A percentile compares a stretch with the other conserved stretches of the same genome.
Conservation (phyloP, 352 stramenopile species). For the Phytopythium sindhum region DNA sequence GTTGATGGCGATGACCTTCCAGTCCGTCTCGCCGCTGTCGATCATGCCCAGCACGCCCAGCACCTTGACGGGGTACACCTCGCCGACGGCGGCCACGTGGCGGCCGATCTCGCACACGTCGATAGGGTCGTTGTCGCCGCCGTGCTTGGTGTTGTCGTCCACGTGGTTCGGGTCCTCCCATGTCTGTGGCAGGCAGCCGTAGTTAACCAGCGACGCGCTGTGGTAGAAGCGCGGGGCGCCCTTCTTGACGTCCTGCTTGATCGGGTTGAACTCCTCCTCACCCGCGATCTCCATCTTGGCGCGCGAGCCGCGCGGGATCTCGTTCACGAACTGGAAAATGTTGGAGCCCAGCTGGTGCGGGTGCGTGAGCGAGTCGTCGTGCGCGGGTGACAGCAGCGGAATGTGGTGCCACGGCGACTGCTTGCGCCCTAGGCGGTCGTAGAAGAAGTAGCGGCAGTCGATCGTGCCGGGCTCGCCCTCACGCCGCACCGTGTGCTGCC, state of each 20-base stretch:
- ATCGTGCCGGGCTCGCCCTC: conserved; percentile 58
- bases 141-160: conserved; percentile 89
- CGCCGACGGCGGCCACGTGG: conserved; percentile 84
- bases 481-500: conserved; percentile 63
- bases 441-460: conserved; percentile 84
- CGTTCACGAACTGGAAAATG: conserved; percentile 92
- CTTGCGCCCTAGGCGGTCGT: conserved; percentile 64
- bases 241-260: conserved; percentile 98
- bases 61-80: conserved; percentile 96
- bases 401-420: conserved; percentile 94
- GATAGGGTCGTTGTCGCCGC: conserved; percentile 98
- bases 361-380: conserved; percentile 23
- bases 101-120: conserved; percentile 98
- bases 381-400: conserved; percentile 62
- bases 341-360: conserved; percentile 28
- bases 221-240: conserved; percentile 91
- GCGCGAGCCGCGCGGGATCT: conserved; percentile 88
- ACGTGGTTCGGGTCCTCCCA: conserved; percentile 98
- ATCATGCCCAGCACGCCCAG: conserved; percentile 99
- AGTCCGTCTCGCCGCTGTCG: conserved; percentile 99
- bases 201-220: conserved; percentile 93
- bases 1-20: conserved; percentile 98
- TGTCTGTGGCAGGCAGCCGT: conserved; percentile 98
- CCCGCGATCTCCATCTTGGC: conserved; percentile 95
- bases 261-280: conserved; percentile 90